A percentile compares a stretch with the other conserved stretches of the same genome.
phyloP scores from a whole-genome alignment of 352 stramenopile genomes.

The Phytophthora multivora region DNA sequence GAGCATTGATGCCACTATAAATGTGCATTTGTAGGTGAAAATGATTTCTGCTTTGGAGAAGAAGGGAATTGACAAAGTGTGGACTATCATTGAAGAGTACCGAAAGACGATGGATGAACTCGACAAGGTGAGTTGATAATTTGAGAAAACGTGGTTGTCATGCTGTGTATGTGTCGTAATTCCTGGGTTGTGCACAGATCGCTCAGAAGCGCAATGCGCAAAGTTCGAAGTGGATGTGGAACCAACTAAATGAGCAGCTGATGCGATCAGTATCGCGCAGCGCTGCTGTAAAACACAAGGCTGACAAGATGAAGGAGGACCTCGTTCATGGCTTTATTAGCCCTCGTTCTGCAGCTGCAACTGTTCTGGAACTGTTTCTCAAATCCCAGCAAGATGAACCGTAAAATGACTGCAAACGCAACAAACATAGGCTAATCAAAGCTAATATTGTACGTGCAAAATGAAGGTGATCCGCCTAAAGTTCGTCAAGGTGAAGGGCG shows the following conservation, averaged over 20 bases:
- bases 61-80: conserved; percentile 76
- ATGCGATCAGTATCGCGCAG: conserved; percentile 65
- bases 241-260: conserved; percentile 77
- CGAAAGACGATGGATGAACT: conserved; percentile 57
- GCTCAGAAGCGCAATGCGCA: conserved; percentile 69
- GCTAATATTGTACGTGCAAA: too few species aligned
- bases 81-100: conserved; percentile 67
- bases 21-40: conserved; percentile 49
- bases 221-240: conserved; percentile 86
- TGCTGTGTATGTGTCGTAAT: neutral
- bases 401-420: conserved; percentile 10
- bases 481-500: neutral
- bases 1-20: neutral
- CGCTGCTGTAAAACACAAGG: conserved; percentile 47
- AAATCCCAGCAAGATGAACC: conserved; percentile 43
- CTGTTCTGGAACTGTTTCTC: conserved; percentile 68
- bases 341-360: conserved; percentile 59
- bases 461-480: neutral
- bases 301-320: conserved; percentile 64
- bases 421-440: conserved; percentile 10
- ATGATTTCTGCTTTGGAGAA: conserved; percentile 72
- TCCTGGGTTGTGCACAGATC: conserved; percentile 36
- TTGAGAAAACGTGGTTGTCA: neutral
- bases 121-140: conserved; percentile 45
- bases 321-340: conserved; percentile 70